A percentile compares a stretch with the other conserved stretches of the same genome.
These are phyloP conservation scores for Aspergillus novofumigatus DNA, from an alignment of 2,329 filamentous ascomycete genomes.

Conservation along the genomic window DNA sequence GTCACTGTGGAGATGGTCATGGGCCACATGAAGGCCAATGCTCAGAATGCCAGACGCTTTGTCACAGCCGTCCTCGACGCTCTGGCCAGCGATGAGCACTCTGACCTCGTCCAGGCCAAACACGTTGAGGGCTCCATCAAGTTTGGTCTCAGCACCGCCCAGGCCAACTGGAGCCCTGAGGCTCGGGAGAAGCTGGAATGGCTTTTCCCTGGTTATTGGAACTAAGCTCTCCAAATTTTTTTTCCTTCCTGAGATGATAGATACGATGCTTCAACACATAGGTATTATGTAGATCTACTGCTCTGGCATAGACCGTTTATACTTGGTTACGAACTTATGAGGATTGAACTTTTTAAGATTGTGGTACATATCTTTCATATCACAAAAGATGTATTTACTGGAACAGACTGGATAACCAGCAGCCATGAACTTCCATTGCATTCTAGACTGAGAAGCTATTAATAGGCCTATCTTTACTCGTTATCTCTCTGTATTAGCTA, in stretches of 20 bases:
- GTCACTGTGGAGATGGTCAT: conserved; percentile 97
- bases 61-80: conserved; percentile 85
- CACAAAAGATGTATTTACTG: too few species aligned
- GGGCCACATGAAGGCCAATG: conserved; percentile 91
- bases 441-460: too few species aligned
- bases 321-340: conserved; percentile 10
- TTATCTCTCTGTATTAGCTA: too few species aligned
- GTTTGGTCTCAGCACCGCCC: conserved; percentile 81
- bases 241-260: background rate
- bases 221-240: conserved; percentile 25
- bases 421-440: too few species aligned
- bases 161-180: conserved; percentile 66
- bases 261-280: background rate
- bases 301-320: conserved; percentile 2
- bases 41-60: conserved; percentile 78
- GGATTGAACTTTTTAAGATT: background rate
- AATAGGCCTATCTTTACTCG: too few species aligned
- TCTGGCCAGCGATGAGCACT: conserved; percentile 71
- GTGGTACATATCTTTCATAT: too few species aligned
- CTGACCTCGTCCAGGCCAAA: conserved; percentile 71
- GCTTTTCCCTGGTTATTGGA: conserved; percentile 79
- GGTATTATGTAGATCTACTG: background rate
- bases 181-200: conserved; percentile 77
- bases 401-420: too few species aligned
- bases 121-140: conserved; percentile 73